phyloP scores from a whole-genome alignment of 1,284 basidiomycete species.

The Apiotrichum mycotoxinovorans region DNA sequence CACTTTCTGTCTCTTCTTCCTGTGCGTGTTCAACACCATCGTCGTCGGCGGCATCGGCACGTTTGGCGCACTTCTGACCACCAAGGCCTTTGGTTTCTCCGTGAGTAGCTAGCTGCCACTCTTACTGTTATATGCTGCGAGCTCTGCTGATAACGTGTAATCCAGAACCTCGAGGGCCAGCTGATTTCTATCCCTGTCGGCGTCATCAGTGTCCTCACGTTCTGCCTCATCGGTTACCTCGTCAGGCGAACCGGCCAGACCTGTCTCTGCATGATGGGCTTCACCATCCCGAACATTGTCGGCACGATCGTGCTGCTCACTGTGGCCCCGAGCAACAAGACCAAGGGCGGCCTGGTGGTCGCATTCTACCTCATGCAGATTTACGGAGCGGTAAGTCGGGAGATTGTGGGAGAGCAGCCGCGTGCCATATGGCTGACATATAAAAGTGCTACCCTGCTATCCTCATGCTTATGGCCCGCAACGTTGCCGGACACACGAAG shows the following conservation, averaged over 20 bases:
- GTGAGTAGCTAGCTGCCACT: no score
- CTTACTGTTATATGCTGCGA: background rate
- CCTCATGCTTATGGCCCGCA: slow-evolving; percentile 26
- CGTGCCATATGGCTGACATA: no score
- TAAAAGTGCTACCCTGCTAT: slow-evolving; percentile 23
- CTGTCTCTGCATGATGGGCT: slow-evolving; percentile 23
- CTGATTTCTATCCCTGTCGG: slow-evolving; percentile 27
- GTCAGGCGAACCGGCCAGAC: slow-evolving; percentile 25
- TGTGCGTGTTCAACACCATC: slow-evolving; percentile 15
- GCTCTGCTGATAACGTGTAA: slow-evolving; percentile 1
- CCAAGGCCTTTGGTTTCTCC: slow-evolving; percentile 25
- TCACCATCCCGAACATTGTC: slow-evolving; percentile 28
- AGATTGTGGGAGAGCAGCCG: no score
- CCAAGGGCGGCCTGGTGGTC: slow-evolving; percentile 25
- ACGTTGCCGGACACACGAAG: slow-evolving; percentile 36
- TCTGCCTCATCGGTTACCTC: slow-evolving; percentile 21
- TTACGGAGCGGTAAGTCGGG: slow-evolving; percentile 24
- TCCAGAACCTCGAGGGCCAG: slow-evolving; percentile 7
- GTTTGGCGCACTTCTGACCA: slow-evolving; percentile 22
- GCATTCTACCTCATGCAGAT: slow-evolving; percentile 32
- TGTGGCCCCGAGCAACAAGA: slow-evolving; percentile 18
- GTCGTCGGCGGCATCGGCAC: slow-evolving; percentile 19
- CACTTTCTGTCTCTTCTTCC: slow-evolving; percentile 4
- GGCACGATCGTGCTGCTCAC: slow-evolving; percentile 29
- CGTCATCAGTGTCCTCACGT: slow-evolving; percentile 18